These are phyloP conservation scores for Microthyrium microscopicum DNA, from an alignment of 2,329 filamentous ascomycete species.

Conservation along the genomic window DNA sequence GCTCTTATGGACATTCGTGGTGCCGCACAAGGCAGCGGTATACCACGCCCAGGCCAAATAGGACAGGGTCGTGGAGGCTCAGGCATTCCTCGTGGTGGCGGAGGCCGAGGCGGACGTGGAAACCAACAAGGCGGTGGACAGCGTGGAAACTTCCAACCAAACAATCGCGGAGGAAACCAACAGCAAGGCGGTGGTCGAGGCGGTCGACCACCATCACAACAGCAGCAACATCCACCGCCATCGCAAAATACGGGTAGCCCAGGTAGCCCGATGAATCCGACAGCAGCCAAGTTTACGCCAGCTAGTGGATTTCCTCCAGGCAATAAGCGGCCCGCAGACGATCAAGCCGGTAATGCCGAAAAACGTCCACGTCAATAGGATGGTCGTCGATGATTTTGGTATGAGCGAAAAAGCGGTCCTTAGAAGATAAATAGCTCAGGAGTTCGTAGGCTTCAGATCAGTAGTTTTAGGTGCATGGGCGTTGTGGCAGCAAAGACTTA, in stretches of 20 bases:
- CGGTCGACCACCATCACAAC: conserved; percentile 1
- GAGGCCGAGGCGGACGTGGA: background rate
- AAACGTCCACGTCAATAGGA: too few species aligned
- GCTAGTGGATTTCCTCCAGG: too few species aligned
- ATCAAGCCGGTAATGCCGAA: too few species aligned
- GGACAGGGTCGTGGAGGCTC: too few species aligned
- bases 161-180: conserved; percentile 1
- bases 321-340: too few species aligned
- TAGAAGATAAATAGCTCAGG: too few species aligned
- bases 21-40: background rate
- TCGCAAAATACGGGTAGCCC: background rate
- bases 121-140: background rate
- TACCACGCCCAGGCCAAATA: background rate
- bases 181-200: background rate
- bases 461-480: too few species aligned
- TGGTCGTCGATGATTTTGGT: too few species aligned
- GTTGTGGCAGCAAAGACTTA: too few species aligned
- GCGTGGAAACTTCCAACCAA: background rate
- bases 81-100: conserved; percentile 1
- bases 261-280: background rate
- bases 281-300: too few species aligned
- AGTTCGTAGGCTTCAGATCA: too few species aligned
- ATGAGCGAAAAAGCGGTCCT: too few species aligned
- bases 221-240: conserved; percentile 1
- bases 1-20: conserved; percentile 3